Conservation (phyloP, 768 basidiomycete species). For the Pulveroboletus ravenelii region DNA sequence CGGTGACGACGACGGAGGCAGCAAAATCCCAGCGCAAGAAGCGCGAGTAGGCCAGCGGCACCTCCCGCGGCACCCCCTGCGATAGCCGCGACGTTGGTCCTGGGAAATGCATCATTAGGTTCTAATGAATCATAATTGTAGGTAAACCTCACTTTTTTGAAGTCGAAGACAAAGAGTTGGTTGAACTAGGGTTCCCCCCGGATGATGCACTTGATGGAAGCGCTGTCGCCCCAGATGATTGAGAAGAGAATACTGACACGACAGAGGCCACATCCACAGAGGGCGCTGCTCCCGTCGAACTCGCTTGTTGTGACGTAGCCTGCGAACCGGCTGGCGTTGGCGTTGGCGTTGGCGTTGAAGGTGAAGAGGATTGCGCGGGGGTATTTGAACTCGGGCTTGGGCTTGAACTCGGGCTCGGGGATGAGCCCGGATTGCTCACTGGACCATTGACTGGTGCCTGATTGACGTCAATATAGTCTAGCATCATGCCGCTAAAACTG, state of each 20-base stretch:
- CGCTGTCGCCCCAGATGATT: slow-evolving; percentile 4
- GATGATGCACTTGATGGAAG: slow-evolving; percentile 13
- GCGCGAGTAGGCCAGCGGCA: slow-evolving; percentile 11
- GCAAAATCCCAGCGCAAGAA: slow-evolving; percentile 9
- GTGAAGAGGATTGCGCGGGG: slow-evolving; percentile 3
- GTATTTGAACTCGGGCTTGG: background rate
- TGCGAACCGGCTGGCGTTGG: background rate
- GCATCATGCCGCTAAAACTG: slow-evolving; percentile 25
- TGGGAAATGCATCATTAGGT: slow-evolving; percentile 1
- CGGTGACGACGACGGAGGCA: slow-evolving; percentile 12
- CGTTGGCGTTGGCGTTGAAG: background rate
- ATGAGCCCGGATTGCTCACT: background rate
- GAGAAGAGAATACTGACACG: slow-evolving; percentile 3
- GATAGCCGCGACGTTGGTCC: slow-evolving; percentile 12
- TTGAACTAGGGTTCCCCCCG: background rate
- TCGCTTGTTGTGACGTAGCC: background rate
- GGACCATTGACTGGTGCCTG: slow-evolving; percentile 15
- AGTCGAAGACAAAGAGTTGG: background rate
- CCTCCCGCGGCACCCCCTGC: slow-evolving; percentile 19
- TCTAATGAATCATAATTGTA: background rate
- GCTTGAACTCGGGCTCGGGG: background rate
- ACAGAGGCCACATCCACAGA: background rate
- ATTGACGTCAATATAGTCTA: slow-evolving; percentile 26
- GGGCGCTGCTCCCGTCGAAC: background rate
- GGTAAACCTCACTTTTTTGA: slow-evolving; percentile 11